A percentile compares a stretch with the other conserved stretches of the same genome.
phyloP scores from a whole-genome alignment of 306 rosid genomes.

The Medicago lupulina region DNA sequence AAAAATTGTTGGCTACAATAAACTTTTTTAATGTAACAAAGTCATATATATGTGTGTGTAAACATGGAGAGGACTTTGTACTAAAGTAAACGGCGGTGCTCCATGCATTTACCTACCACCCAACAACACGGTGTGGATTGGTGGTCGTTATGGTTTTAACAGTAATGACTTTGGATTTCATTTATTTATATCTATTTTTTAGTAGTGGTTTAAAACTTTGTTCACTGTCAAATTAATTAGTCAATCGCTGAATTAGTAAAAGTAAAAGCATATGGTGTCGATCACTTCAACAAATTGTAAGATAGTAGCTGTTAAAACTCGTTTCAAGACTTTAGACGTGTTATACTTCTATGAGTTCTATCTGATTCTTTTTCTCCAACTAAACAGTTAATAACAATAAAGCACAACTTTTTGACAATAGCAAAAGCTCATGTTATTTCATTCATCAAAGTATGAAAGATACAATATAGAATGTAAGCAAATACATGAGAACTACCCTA shows the following conservation, averaged over 20 bases:
- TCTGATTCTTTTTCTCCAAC: background rate
- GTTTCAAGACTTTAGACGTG: constrained; percentile 21
- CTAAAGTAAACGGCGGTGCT: background rate
- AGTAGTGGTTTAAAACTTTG: background rate
- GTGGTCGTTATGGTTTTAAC: background rate
- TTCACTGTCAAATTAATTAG: constrained; percentile 15
- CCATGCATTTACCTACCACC: background rate
- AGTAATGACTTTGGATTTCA: background rate
- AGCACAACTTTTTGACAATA: too few relatives aligned
- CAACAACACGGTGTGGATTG: background rate
- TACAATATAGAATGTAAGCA: too few relatives aligned
- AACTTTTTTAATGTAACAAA: too few relatives aligned
- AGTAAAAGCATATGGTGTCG: constrained; percentile 6
- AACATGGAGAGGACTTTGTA: background rate
- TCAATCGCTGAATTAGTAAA: constrained; percentile 38
- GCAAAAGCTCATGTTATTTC: too few relatives aligned
- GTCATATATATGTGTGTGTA: too few relatives aligned
- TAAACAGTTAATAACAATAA: too few relatives aligned
- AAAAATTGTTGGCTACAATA: too few relatives aligned
- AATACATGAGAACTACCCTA: too few relatives aligned
- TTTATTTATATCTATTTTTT: constrained; percentile 5
- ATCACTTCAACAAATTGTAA: background rate
- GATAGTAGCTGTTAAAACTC: constrained; percentile 36
- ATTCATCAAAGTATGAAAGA: too few relatives aligned
- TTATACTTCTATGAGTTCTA: background rate